A percentile compares a stretch with the other conserved stretches of the same genome.
phyloP scores from a whole-genome alignment of 208 protist genomes.

The Acanthamoeba royreba region DNA sequence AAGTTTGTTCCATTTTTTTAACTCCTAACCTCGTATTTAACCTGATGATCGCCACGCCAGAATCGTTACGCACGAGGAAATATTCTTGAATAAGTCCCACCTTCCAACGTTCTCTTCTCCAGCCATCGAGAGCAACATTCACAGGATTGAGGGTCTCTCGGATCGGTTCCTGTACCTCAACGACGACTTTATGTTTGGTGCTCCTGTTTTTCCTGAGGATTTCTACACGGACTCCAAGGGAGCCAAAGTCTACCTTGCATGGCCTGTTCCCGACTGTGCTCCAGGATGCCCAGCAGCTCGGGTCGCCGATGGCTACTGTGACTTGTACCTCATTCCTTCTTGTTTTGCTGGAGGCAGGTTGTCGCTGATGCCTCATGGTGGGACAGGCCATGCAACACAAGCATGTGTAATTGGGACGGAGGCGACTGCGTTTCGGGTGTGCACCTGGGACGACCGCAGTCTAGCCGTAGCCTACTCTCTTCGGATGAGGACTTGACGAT shows the following conservation, averaged over 20 bases:
- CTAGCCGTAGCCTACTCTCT: too few relatives aligned
- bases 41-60: not conserved
- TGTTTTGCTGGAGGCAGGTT: conserved; percentile 79
- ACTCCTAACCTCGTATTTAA: not conserved
- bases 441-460: too few relatives aligned
- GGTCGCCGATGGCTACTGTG: conserved; percentile 83
- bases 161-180: conserved; percentile 87
- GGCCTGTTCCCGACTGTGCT: conserved; percentile 84
- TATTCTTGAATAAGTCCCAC: conserved; percentile 84
- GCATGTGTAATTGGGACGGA: too few relatives aligned
- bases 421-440: too few relatives aligned
- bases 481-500: too few relatives aligned
- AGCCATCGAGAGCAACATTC: conserved; percentile 84
- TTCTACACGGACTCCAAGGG: conserved; percentile 76
- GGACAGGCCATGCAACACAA: too few relatives aligned
- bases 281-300: conserved; percentile 77
- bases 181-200: conserved; percentile 86
- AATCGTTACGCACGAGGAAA: conserved; percentile 64
- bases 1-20: not conserved
- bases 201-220: conserved; percentile 78
- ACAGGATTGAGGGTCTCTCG: conserved; percentile 83
- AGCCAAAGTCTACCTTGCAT: conserved; percentile 82
- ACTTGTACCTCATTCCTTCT: conserved; percentile 76
- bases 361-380: too few relatives aligned
- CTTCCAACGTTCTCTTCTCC: conserved; percentile 85